These are phyloP conservation scores for Helichrysum umbraculigerum DNA, from an alignment of 129 eudicot species.

Conservation along the genomic window DNA sequence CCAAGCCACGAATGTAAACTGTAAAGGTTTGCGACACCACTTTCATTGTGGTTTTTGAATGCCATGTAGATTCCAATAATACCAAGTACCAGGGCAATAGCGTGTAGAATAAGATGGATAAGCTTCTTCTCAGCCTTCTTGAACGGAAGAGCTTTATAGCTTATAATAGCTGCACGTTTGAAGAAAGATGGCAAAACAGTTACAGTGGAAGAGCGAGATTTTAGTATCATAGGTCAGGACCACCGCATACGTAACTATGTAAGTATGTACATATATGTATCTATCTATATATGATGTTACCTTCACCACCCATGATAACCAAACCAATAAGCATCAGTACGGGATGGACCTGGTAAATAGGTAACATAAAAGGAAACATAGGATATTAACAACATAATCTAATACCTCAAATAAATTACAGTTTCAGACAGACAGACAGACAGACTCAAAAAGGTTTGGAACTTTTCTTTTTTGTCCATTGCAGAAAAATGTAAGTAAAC, in stretches of 20 bases:
- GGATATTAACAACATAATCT: constrained; percentile 2
- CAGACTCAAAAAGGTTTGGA: background rate
- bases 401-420: background rate
- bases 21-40: constrained; percentile 78
- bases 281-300: constrained; percentile 37
- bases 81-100: constrained; percentile 82
- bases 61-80: constrained; percentile 80
- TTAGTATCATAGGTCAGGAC: background rate
- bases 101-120: constrained; percentile 84
- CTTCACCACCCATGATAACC: constrained; percentile 95
- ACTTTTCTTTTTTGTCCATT: background rate
- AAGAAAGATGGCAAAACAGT: background rate
- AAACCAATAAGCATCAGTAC: constrained; percentile 92
- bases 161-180: constrained; percentile 66
- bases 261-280: background rate
- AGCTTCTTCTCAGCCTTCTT: constrained; percentile 82
- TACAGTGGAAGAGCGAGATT: background rate
- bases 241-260: background rate
- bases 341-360: constrained; percentile 78
- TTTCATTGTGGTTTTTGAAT: constrained; percentile 88
- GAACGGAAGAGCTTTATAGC: constrained; percentile 83
- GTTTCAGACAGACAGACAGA: background rate
- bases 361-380: constrained; percentile 1
- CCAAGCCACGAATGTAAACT: constrained; percentile 99
- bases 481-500: background rate